Percentiles rank a stretch among this genome's conserved stretches.
phyloP scores from a whole-genome alignment of 2,329 filamentous ascomycete genomes.

The Aspergillus brasiliensis region DNA sequence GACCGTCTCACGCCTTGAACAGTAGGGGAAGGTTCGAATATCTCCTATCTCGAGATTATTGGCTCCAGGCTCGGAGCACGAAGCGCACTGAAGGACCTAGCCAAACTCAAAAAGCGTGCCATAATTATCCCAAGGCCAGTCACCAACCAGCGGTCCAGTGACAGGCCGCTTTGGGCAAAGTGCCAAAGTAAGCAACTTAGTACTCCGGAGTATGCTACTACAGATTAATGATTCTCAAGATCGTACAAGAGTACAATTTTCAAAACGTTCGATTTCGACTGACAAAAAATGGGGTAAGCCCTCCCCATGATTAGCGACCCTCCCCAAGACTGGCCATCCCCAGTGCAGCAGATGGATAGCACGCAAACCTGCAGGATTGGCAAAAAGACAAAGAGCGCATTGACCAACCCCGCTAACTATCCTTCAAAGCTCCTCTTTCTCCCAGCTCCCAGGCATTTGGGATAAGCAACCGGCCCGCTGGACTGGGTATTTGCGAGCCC shows the following conservation, averaged over 20 bases:
- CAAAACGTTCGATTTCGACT: neutral
- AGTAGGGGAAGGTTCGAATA: neutral
- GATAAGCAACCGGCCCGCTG: constrained; percentile 11
- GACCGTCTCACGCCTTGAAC: neutral
- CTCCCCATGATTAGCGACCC: too few species aligned
- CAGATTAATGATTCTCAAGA: neutral
- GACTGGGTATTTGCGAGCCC: constrained; percentile 5
- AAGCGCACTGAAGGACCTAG: neutral
- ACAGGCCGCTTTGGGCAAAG: neutral
- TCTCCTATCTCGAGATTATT: neutral
- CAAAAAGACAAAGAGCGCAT: constrained; percentile 8
- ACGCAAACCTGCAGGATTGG: constrained; percentile 7
- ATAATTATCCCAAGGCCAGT: neutral
- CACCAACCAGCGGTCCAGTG: neutral
- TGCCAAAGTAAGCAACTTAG: neutral
- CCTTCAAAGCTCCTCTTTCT: neutral
- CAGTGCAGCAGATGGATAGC: neutral
- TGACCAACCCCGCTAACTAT: constrained; percentile 7
- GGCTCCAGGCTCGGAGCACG: neutral
- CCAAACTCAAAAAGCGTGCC: constrained; percentile 1
- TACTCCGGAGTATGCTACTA: too few species aligned
- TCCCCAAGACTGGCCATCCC: neutral
- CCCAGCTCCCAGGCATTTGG: constrained; percentile 6
- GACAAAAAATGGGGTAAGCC: neutral
- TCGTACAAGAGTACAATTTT: neutral